Percentiles rank a stretch among this genome's conserved stretches.
phyloP scores from a whole-genome alignment of 2,329 filamentous ascomycete genomes.

The Calonectria ilicicola region DNA sequence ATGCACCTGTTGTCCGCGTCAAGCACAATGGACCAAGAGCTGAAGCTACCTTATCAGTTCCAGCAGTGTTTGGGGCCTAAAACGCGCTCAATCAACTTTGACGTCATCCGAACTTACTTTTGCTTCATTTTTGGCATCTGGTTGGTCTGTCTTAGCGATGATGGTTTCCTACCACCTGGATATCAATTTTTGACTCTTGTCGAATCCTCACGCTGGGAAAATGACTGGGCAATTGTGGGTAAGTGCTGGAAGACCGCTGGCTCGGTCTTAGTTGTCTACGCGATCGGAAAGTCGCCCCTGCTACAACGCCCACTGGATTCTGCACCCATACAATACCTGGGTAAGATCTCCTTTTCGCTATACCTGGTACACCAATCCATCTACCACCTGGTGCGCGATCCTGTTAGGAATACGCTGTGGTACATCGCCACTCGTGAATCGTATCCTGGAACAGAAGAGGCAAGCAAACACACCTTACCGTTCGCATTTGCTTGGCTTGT shows the following conservation, averaged over 20 bases:
- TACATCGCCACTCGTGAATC: constrained; percentile 13
- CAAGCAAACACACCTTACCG: constrained; percentile 1
- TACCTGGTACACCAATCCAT: constrained; percentile 26
- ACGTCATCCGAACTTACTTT: constrained; percentile 4
- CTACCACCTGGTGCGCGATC: constrained; percentile 23
- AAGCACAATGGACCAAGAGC: background rate
- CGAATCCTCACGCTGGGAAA: constrained; percentile 22
- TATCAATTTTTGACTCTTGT: constrained; percentile 20
- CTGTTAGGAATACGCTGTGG: constrained; percentile 14
- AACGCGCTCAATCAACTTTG: background rate
- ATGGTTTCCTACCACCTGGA: constrained; percentile 18
- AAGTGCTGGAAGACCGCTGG: constrained; percentile 27
- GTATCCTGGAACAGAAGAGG: constrained; percentile 15
- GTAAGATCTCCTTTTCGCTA: constrained; percentile 24
- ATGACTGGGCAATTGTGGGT: constrained; percentile 20
- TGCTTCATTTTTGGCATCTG: constrained; percentile 22
- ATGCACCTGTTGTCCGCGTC: constrained; percentile 13
- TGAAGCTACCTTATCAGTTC: constrained; percentile 11
- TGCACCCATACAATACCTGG: constrained; percentile 19
- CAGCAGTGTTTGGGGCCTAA: background rate
- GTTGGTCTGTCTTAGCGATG: constrained; percentile 24
- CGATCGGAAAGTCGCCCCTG: constrained; percentile 18
- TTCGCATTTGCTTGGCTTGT: constrained; percentile 23
- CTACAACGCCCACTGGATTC: constrained; percentile 23
- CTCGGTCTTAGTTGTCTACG: constrained; percentile 20